Conservation (phyloP, 805 yeast species). For the Candida boleticola region DNA sequence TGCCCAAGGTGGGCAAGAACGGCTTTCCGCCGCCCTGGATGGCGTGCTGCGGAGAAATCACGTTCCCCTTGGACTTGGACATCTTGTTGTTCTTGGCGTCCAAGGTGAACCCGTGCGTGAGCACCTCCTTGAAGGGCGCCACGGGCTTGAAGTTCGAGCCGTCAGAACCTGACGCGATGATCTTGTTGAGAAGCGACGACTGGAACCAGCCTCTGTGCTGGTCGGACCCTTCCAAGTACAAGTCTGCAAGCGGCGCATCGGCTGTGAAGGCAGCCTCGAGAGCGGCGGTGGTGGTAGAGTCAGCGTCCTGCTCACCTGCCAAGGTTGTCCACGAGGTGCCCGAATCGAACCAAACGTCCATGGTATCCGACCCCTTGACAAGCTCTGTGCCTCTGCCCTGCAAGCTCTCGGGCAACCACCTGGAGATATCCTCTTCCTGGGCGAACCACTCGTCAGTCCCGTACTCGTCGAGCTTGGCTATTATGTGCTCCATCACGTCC, state of each 20-base stretch:
- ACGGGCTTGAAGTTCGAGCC: constrained; percentile 25
- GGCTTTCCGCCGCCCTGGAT: constrained; percentile 56
- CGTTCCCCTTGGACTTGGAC: constrained; percentile 92
- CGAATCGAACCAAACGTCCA: constrained; percentile 99
- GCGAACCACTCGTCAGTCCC: constrained; percentile 86
- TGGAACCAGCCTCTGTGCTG: constrained; percentile 99
- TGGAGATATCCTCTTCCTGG: constrained; percentile 44
- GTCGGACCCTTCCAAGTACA: constrained; percentile 96
- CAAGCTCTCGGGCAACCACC: constrained; percentile 71
- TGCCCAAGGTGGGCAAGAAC: constrained; percentile 63
- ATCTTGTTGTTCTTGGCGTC: constrained; percentile 85
- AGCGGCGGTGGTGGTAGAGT: constrained; percentile 39
- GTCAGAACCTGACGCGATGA: constrained; percentile 50
- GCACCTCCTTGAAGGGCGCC: constrained; percentile 67
- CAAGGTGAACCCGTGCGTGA: constrained; percentile 92
- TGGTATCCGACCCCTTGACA: constrained; percentile 78
- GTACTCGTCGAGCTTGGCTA: constrained; percentile 48
- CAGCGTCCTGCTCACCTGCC: no score
- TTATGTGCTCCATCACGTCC: constrained; percentile 52
- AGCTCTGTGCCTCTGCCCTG: constrained; percentile 43
- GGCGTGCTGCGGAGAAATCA: constrained; percentile 64
- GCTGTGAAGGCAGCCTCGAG: constrained; percentile 29
- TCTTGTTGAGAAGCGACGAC: constrained; percentile 79
- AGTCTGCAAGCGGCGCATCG: constrained; percentile 53
- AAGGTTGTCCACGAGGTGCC: constrained; percentile 91